A percentile compares a stretch with the other conserved stretches of the same genome.
Conservation (phyloP, 805 yeast genomes). For the Candida michaelii region DNA sequence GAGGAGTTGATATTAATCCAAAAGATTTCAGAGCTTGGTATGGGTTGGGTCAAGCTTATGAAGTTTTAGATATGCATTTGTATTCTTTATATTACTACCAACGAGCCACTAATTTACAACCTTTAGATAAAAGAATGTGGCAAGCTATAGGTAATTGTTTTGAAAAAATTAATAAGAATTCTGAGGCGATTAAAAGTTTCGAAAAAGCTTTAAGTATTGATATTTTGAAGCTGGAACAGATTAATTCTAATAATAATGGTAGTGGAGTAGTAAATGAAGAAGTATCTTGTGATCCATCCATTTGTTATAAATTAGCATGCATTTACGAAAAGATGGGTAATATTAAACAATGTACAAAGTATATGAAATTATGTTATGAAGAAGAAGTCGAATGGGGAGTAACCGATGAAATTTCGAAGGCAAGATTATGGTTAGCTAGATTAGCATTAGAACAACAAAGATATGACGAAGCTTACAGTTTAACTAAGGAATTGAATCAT, state of each 20-base stretch:
- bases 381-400: constrained; percentile 64
- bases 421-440: constrained; percentile 84
- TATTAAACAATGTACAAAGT: constrained; percentile 50
- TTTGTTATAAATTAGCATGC: constrained; percentile 66
- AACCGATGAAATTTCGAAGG: constrained; percentile 73
- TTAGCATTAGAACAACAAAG: constrained; percentile 55
- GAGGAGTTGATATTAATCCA: constrained; percentile 87
- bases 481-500: constrained; percentile 63
- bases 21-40: constrained; percentile 97
- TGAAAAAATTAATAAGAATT: constrained; percentile 67
- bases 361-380: constrained; percentile 68
- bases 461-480: constrained; percentile 67
- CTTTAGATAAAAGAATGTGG: constrained; percentile 94
- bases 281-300: constrained; percentile 37
- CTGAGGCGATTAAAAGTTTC: constrained; percentile 78
- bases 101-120: constrained; percentile 83
- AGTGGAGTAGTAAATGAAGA: constrained; percentile 8
- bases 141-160: constrained; percentile 89
- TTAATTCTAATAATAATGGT: constrained; percentile 11
- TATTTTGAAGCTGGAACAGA: constrained; percentile 16
- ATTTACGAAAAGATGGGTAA: constrained; percentile 62
- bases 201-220: constrained; percentile 69
- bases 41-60: constrained; percentile 97
- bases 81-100: constrained; percentile 93
- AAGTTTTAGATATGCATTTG: constrained; percentile 90